Percentiles rank a stretch among this genome's conserved stretches.
These are phyloP conservation scores for Claviceps humidiphila DNA, from an alignment of 2,329 filamentous ascomycete species.

Conservation along the genomic window DNA sequence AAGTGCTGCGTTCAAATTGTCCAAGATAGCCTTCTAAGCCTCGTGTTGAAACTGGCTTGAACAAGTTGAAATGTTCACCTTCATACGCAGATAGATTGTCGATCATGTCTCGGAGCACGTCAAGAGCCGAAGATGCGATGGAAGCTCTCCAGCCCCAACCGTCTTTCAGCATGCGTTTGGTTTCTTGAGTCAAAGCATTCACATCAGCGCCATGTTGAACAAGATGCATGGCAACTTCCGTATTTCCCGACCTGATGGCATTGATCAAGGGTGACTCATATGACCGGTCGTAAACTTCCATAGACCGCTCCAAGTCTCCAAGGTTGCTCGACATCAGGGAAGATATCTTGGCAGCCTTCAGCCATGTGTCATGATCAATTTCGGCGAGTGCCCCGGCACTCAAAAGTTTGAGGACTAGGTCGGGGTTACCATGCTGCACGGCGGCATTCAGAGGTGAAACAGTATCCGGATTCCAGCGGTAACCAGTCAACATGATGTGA, in stretches of 20 bases:
- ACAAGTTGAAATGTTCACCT: constrained; percentile 5
- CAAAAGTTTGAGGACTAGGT: constrained; percentile 47
- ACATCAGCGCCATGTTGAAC: constrained; percentile 52
- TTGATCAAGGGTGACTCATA: constrained; percentile 53
- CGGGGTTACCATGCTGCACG: constrained; percentile 36
- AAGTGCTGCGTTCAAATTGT: constrained; percentile 39
- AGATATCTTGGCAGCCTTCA: constrained; percentile 40
- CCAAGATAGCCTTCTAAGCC: constrained; percentile 40
- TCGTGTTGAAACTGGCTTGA: constrained; percentile 9
- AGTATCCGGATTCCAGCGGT: constrained; percentile 20
- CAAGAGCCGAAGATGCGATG: constrained; percentile 40
- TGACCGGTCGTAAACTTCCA: constrained; percentile 30
- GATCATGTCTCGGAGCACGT: constrained; percentile 43
- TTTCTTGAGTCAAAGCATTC: constrained; percentile 39
- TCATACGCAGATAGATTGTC: constrained; percentile 33
- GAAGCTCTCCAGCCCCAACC: constrained; percentile 19
- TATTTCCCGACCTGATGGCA: constrained; percentile 35
- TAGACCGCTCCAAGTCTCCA: constrained; percentile 32
- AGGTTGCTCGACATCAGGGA: constrained; percentile 21
- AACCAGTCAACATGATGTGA: constrained; percentile 37
- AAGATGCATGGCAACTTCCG: constrained; percentile 40
- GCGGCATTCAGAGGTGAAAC: constrained; percentile 45
- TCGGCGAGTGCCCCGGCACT: constrained; percentile 45
- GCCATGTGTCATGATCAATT: constrained; percentile 51
- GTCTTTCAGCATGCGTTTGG: constrained; percentile 22